A percentile compares a stretch with the other conserved stretches of the same genome.
Evolutionary conservation across 2,329 filamentous ascomycete species (phyloP).

Genomic region (Lithohypha guttulata): DNA sequence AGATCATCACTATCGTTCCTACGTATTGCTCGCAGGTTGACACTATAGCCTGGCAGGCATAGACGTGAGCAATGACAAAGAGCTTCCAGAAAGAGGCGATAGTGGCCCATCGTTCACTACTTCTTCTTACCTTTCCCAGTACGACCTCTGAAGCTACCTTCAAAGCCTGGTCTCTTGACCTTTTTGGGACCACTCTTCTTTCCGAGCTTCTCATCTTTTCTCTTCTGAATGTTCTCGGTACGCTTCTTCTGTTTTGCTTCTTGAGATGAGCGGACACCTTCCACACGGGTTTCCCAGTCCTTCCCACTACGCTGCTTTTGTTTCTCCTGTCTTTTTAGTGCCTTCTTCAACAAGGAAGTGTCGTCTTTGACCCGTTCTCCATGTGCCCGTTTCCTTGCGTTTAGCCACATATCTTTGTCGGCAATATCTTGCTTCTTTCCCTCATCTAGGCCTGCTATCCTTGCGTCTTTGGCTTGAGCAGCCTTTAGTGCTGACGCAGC

Average conservation of each 20-base stretch:
- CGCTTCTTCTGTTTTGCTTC: constrained; percentile 73
- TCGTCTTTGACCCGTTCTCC: constrained; percentile 85
- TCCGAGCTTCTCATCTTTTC: constrained; percentile 60
- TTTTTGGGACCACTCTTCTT: constrained; percentile 41
- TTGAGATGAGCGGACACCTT: constrained; percentile 63
- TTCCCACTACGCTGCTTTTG: constrained; percentile 83
- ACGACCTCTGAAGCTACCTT: constrained; percentile 55
- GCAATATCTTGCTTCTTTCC: constrained; percentile 76
- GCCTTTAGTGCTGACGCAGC: constrained; percentile 75
- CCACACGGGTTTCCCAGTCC: constrained; percentile 67
- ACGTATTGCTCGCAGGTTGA: too few species aligned
- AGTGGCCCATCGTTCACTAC: background rate
- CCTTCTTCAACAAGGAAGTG: constrained; percentile 79
- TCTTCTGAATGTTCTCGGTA: constrained; percentile 64
- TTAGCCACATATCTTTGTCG: constrained; percentile 91
- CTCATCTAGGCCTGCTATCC: constrained; percentile 62
- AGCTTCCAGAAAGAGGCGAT: background rate
- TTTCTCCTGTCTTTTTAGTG: constrained; percentile 83
- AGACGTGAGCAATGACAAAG: background rate
- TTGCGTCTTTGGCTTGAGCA: constrained; percentile 74
- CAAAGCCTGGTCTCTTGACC: constrained; percentile 55
- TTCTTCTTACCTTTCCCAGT: constrained; percentile 18
- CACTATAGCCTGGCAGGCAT: background rate
- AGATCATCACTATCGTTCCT: too few species aligned
- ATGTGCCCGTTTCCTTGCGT: constrained; percentile 75